These are phyloP conservation scores for Oleoguttula mirabilis DNA, from an alignment of 495 filamentous ascomycete genomes.

Conservation along the genomic window DNA sequence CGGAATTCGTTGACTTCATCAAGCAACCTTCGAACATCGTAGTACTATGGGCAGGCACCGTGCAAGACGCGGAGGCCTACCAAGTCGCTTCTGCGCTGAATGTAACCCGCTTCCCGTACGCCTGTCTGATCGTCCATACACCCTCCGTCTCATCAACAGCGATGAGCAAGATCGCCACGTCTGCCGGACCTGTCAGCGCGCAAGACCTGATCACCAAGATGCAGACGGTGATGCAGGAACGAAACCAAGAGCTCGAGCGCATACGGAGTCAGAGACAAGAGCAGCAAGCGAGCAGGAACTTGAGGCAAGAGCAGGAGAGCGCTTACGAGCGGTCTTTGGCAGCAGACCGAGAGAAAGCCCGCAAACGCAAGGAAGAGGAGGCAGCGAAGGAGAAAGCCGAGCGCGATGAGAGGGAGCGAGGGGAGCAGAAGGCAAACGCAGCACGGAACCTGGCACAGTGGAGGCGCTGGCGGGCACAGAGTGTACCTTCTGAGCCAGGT, in stretches of 20 bases:
- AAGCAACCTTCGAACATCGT: constrained; percentile 57
- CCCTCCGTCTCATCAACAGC: constrained; percentile 64
- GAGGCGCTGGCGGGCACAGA: constrained; percentile 65
- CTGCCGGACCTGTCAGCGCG: constrained; percentile 55
- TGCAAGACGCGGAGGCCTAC: constrained; percentile 85
- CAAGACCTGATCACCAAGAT: constrained; percentile 59
- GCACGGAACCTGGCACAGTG: constrained; percentile 54
- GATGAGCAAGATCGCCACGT: constrained; percentile 74
- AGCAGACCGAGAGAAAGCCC: constrained; percentile 69
- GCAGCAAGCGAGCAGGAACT: constrained; percentile 61
- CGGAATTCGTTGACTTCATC: constrained; percentile 60
- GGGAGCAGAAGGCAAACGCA: constrained; percentile 48
- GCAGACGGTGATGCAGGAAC: constrained; percentile 53
- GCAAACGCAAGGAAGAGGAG: constrained; percentile 60
- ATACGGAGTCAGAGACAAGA: constrained; percentile 58
- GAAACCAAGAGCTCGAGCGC: constrained; percentile 54
- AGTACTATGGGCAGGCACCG: constrained; percentile 80
- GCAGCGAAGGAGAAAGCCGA: constrained; percentile 52
- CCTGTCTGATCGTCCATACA: constrained; percentile 70
- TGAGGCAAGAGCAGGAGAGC: constrained; percentile 74
- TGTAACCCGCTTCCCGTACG: constrained; percentile 84
- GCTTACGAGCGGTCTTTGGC: constrained; percentile 88
- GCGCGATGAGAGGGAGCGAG: constrained; percentile 49
- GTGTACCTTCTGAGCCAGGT: constrained; percentile 55
- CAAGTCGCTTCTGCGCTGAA: constrained; percentile 73